Base-by-base conservation (phyloP, 2,329 filamentous ascomycete species). In the Fusarium nematophilum region DNA sequence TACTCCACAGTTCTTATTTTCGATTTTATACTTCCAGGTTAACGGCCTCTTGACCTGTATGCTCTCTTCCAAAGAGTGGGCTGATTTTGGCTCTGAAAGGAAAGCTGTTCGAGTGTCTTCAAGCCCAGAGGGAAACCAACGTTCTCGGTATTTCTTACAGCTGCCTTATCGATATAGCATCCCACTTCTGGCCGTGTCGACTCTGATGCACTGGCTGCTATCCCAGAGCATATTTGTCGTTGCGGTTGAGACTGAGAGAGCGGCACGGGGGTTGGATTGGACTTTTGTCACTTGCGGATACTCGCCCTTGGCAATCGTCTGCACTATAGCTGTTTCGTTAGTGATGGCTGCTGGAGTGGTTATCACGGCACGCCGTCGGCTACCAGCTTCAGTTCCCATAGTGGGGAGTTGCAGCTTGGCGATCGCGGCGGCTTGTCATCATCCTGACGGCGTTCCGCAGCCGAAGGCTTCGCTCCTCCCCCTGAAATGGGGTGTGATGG, bases 221-320 rank as follows among this genome's bases (percentile, higher is more conserved):
- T 59, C 56, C 4, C 52, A 56, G 23, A 59, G 46, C 31, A 15
- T 59, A 7, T 59, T 56, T 29, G 39, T 58, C 5, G 51, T 55
- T 4, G 53, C 49, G 1, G 23, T 57, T n/a, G 42, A 53, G n/a
- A 37, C n/a, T n/a, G n/a, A 23, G 6, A 10, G 6, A 11, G 6
- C 8, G 6, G 14, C 6, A 13, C n/a, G 5, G 11, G 10, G 27
- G 2, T 13, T 42, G 10, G n/a, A 36, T 6, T 48, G 45, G 45
- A 11, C 10, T 14, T 45, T 39, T 11, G 18, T 40, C 10, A 55
- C 51, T 3, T 55, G 51, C 10, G 55, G 55, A 9, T 58, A 55
- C 15, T 58, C 55, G 3, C 55, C 55, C 1, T 25, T 42, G 3
- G 55, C 55, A 2, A 56, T 59, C 13, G 47, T 59, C 8, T 13